Percentiles rank a stretch among this genome's conserved stretches.
Evolutionary conservation across 1,139 yeast genomes (phyloP).

Genomic region (Yamadazyma pseudoaaseri): DNA sequence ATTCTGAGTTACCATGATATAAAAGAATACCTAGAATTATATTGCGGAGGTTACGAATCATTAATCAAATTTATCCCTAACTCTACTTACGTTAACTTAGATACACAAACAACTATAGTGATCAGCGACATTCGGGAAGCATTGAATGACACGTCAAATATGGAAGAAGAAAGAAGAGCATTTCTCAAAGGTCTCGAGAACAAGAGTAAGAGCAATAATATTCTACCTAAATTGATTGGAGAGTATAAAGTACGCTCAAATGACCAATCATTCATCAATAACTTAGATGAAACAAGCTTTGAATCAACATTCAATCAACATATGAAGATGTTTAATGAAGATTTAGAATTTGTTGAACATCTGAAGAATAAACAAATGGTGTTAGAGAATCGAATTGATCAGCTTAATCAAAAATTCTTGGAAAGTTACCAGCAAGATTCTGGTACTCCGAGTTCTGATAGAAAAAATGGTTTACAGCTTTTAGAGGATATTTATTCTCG

Average conservation of each 20-base stretch:
- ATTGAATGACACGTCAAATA: constrained; percentile 21
- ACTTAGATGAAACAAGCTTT: constrained; percentile 26
- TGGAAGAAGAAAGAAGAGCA: constrained; percentile 34
- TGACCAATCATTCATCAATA: constrained; percentile 7
- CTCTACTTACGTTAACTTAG: constrained; percentile 40
- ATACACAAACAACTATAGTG: constrained; percentile 34
- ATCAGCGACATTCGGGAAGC: constrained; percentile 44
- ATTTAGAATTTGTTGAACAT: constrained; percentile 34
- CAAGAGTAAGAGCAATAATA: constrained; percentile 45
- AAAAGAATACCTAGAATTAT: constrained; percentile 40
- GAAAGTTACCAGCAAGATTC: constrained; percentile 14
- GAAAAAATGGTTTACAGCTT: constrained; percentile 52
- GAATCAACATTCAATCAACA: constrained; percentile 36
- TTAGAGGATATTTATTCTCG: constrained; percentile 55
- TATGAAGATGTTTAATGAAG: constrained; percentile 39
- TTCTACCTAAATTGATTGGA: constrained; percentile 52
- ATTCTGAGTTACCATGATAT: constrained; percentile 43
- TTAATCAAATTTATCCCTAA: constrained; percentile 52
- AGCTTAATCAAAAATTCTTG: constrained; percentile 37
- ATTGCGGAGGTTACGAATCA: constrained; percentile 41
- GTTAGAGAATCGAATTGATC: constrained; percentile 44
- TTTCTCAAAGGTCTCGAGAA: constrained; percentile 43
- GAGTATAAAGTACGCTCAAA: constrained; percentile 30
- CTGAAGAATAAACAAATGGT: constrained; percentile 41
- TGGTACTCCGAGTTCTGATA: constrained; percentile 19